Percentiles rank a stretch among this genome's conserved stretches.
These are phyloP conservation scores for Mycena floridula DNA, from an alignment of 768 basidiomycete genomes.

Conservation along the genomic window DNA sequence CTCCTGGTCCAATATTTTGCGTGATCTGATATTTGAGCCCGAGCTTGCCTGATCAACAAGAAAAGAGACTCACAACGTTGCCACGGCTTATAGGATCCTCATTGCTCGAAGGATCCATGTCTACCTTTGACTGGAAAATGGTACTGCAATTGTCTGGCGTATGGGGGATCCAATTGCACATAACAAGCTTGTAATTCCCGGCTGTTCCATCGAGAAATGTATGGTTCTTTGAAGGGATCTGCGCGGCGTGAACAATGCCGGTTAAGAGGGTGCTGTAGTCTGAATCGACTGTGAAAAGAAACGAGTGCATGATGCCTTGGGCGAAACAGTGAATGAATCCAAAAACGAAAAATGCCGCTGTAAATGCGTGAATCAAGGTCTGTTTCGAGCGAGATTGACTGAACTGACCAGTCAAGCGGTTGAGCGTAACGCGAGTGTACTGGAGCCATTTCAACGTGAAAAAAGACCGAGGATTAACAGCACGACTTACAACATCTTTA, in stretches of 20 bases:
- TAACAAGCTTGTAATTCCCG: conserved; percentile 22
- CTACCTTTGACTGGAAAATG: conserved; percentile 23
- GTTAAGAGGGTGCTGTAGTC: conserved; percentile 30
- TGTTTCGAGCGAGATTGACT: no score
- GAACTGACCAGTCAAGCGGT: conserved; percentile 21
- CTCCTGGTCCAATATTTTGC: neutral
- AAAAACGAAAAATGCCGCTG: conserved; percentile 45
- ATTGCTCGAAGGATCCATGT: neutral
- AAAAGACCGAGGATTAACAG: neutral
- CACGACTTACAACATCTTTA: no score
- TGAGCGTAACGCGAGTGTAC: conserved; percentile 24
- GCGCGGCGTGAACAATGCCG: conserved; percentile 28
- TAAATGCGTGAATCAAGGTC: no score
- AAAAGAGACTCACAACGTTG: conserved; percentile 6
- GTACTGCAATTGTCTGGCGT: conserved; percentile 23
- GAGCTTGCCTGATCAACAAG: neutral
- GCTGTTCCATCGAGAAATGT: conserved; percentile 27
- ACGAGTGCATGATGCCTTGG: conserved; percentile 45
- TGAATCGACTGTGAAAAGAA: conserved; percentile 40
- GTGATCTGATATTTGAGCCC: neutral
- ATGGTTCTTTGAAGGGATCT: conserved; percentile 29
- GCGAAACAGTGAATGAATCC: conserved; percentile 44
- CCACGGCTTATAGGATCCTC: conserved; percentile 5
- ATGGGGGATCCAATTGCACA: conserved; percentile 43
- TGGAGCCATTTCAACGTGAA: no score